phyloP scores from a whole-genome alignment of 148 eudicot species.

The Persicaria maculosa region DNA sequence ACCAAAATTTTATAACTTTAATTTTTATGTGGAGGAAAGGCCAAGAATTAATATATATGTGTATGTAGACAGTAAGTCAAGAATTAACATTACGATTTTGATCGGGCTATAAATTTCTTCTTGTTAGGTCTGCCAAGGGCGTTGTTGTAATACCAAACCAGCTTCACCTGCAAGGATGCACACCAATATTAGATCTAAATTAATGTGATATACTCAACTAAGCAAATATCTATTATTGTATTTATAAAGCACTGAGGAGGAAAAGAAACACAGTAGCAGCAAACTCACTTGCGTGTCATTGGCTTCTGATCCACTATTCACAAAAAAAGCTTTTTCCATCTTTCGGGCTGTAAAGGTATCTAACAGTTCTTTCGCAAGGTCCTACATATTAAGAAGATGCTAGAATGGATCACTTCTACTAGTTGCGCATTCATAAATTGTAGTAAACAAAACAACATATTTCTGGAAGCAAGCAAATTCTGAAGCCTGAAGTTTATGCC shows the following conservation, averaged over 20 bases:
- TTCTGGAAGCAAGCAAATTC: not conserved
- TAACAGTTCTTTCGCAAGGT: conserved; percentile 81
- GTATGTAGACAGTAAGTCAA: conserved; percentile 5
- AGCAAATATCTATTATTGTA: not conserved
- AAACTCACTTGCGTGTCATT: conserved; percentile 82
- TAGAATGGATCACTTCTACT: not conserved
- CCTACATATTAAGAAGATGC: conserved; percentile 35
- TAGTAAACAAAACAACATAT: not conserved
- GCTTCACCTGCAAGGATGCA: conserved; percentile 64
- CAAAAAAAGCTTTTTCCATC: conserved; percentile 89
- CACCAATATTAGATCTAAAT: not conserved
- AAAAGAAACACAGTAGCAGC: not conserved
- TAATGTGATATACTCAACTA: not conserved
- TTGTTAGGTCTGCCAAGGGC: conserved; percentile 95
- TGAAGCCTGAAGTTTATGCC: conserved; percentile 2
- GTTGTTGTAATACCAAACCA: conserved; percentile 97
- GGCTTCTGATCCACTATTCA: conserved; percentile 97
- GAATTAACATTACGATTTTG: conserved; percentile 59
- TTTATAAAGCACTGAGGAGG: not conserved
- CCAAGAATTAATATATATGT: not conserved
- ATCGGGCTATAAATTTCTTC: conserved; percentile 89
- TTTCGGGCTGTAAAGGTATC: conserved; percentile 63
- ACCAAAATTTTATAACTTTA: not conserved
- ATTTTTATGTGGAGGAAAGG: not conserved
- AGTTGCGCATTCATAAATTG: not conserved